phyloP scores from a whole-genome alignment of 306 rosid species.

The Dryas drummondii region DNA sequence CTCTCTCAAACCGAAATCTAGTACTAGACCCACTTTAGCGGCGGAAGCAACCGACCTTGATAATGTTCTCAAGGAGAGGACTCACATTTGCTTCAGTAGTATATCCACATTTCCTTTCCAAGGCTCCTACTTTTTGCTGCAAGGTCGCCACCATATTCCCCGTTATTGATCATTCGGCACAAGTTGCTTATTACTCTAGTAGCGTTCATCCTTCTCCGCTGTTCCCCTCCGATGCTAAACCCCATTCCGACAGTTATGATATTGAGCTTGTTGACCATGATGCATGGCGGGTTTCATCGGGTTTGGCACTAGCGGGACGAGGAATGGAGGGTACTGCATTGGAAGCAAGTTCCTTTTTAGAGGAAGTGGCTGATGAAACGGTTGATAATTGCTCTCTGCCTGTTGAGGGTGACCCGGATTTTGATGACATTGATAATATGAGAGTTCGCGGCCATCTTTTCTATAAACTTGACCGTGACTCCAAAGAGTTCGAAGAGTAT shows the following conservation, averaged over 20 bases:
- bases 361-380: slow-evolving; percentile 34
- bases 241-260: slow-evolving; percentile 39
- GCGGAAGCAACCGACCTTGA: slow-evolving; percentile 18
- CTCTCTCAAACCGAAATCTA: neutral
- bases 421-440: slow-evolving; percentile 74
- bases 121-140: slow-evolving; percentile 29
- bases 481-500: slow-evolving; percentile 88
- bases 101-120: slow-evolving; percentile 29
- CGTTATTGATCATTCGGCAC: slow-evolving; percentile 11
- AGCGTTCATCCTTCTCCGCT: slow-evolving; percentile 49
- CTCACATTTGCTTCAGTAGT: slow-evolving; percentile 19
- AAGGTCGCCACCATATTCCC: slow-evolving; percentile 30
- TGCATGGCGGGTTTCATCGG: slow-evolving; percentile 66
- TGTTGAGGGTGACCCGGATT: slow-evolving; percentile 49
- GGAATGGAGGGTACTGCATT: slow-evolving; percentile 25
- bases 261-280: slow-evolving; percentile 69
- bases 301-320: slow-evolving; percentile 64
- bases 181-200: slow-evolving; percentile 31
- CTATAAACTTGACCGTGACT: slow-evolving; percentile 70
- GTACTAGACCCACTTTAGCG: neutral
- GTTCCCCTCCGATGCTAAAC: slow-evolving; percentile 40
- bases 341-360: slow-evolving; percentile 19
- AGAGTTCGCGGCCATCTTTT: slow-evolving; percentile 67
- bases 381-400: slow-evolving; percentile 26
- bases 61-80: slow-evolving; percentile 40